Percentiles rank a stretch among this genome's conserved stretches.
These are phyloP conservation scores for Mycena chlorophos DNA, from an alignment of 768 basidiomycete genomes.

Conservation along the genomic window DNA sequence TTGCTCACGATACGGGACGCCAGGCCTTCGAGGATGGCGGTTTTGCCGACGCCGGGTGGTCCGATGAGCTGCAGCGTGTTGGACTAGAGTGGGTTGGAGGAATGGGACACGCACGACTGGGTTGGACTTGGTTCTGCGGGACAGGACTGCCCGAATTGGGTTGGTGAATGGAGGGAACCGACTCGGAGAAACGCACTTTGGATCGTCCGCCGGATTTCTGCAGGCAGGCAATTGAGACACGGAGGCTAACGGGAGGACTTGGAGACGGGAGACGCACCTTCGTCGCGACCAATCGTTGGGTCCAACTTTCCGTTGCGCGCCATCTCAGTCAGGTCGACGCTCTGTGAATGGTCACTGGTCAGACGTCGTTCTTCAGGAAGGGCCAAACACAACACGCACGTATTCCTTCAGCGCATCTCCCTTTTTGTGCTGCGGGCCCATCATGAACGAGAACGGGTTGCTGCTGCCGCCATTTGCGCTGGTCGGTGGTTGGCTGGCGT, in stretches of 20 bases:
- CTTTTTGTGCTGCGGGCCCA: conserved; percentile 67
- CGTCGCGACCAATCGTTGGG: conserved; percentile 86
- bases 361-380: conserved; percentile 1
- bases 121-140: conserved; percentile 87
- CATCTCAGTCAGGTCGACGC: conserved; percentile 80
- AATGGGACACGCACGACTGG: conserved; percentile 63
- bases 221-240: neutral
- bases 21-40: conserved; percentile 87
- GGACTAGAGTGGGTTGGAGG: neutral
- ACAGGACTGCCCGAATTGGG: conserved; percentile 55
- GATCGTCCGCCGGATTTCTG: conserved; percentile 86
- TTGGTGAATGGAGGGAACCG: neutral
- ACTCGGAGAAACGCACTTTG: conserved; percentile 62
- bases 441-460: conserved; percentile 37
- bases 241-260: neutral
- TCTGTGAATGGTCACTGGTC: conserved; percentile 46
- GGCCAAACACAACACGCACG: conserved; percentile 31
- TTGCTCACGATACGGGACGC: conserved; percentile 84
- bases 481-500: conserved; percentile 38
- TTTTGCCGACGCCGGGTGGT: conserved; percentile 90
- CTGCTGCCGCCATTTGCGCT: conserved; percentile 8
- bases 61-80: conserved; percentile 62
- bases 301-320: conserved; percentile 85
- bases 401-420: conserved; percentile 87
- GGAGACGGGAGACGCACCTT: conserved; percentile 46